Percentiles rank a stretch among this genome's conserved stretches.
Evolutionary conservation across 176 grass and related monocot genomes (phyloP).

Genomic region (Eremochloa ophiuroides): DNA sequence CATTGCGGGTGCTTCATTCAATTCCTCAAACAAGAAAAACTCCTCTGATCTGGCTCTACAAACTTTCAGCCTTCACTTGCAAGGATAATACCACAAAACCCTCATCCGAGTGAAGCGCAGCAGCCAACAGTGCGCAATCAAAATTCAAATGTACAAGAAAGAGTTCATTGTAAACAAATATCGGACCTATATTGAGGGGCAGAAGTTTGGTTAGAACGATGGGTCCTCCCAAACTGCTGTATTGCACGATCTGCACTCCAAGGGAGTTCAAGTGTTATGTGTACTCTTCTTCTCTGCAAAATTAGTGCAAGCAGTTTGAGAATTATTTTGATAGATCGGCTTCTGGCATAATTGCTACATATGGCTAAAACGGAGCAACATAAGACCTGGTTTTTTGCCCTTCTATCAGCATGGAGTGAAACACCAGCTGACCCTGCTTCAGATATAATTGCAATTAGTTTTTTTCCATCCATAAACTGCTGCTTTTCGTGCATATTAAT

Average conservation of each 20-base stretch:
- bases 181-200: slow-evolving; percentile 91
- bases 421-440: slow-evolving; percentile 99
- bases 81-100: slow-evolving; percentile 13
- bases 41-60: slow-evolving; percentile 2
- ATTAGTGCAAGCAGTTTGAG: not conserved
- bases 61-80: slow-evolving; percentile 11
- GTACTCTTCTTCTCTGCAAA: slow-evolving; percentile 86
- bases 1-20: slow-evolving; percentile 5
- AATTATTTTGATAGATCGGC: not conserved
- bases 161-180: slow-evolving; percentile 1
- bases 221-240: slow-evolving; percentile 95
- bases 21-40: not conserved
- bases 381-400: slow-evolving; percentile 83
- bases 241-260: slow-evolving; percentile 99
- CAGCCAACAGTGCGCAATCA: slow-evolving; percentile 1
- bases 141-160: slow-evolving; percentile 19
- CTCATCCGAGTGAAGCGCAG: slow-evolving; percentile 4
- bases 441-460: slow-evolving; percentile 94
- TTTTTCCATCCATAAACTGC: slow-evolving; percentile 91
- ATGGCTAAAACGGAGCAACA: slow-evolving; percentile 14
- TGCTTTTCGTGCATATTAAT: slow-evolving; percentile 99
- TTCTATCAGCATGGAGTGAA: slow-evolving; percentile 94
- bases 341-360: not conserved
- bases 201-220: slow-evolving; percentile 99
- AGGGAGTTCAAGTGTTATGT: slow-evolving; percentile 98